Conservation (phyloP, 176 grass and related monocot species). For the Guadua angustifolia region DNA sequence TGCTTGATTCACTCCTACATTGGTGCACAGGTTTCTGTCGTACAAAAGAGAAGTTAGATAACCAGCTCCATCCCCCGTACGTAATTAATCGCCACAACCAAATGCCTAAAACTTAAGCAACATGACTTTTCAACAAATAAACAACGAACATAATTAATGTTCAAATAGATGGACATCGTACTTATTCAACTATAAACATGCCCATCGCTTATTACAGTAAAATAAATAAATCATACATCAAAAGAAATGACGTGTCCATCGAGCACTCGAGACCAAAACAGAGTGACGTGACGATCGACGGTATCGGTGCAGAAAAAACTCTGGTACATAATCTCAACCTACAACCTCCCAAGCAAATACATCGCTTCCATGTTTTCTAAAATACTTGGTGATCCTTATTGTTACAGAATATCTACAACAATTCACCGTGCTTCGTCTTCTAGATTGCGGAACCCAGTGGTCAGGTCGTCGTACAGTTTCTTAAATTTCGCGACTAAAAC, state of each 20-base stretch:
- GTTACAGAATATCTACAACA: constrained; percentile 51
- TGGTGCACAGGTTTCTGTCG: background rate
- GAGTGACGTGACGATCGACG: background rate
- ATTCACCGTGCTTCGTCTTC: constrained; percentile 76
- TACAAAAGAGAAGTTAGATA: background rate
- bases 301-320: constrained; percentile 24
- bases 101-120: background rate
- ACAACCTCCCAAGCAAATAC: constrained; percentile 10
- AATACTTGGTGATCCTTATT: constrained; percentile 38
- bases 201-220: constrained; percentile 60
- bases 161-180: constrained; percentile 44
- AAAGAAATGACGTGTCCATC: constrained; percentile 30
- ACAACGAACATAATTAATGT: background rate
- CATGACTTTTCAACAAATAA: constrained; percentile 12
- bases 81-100: background rate
- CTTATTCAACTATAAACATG: constrained; percentile 52
- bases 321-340: constrained; percentile 38
- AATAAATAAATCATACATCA: constrained; percentile 46
- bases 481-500: constrained; percentile 69
- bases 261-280: constrained; percentile 41
- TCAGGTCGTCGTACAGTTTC: constrained; percentile 82
- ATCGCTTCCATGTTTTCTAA: constrained; percentile 23
- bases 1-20: background rate
- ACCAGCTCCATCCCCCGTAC: background rate
- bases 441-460: constrained; percentile 71